These are phyloP conservation scores for Neoascochyta sp. DNA, from an alignment of 2,329 filamentous ascomycete species.

Conservation along the genomic window DNA sequence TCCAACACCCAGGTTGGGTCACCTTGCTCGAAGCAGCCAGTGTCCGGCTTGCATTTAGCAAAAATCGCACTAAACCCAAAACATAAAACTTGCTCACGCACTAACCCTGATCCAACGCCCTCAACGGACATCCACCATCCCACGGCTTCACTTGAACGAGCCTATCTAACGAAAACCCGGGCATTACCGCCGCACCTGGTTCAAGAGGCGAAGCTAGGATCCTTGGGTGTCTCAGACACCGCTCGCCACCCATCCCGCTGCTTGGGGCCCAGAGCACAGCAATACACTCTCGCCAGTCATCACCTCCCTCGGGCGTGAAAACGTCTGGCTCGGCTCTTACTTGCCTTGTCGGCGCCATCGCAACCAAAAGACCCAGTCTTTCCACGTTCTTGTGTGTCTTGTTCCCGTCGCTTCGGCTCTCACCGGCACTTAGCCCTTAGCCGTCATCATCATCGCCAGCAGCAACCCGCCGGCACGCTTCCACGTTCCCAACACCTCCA, in stretches of 20 bases:
- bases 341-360: conserved; percentile 7
- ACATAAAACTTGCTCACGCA: conserved; percentile 11
- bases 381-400: conserved; percentile 3
- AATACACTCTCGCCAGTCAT: too few species aligned
- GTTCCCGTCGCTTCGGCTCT: conserved; percentile 12
- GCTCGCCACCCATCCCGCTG: conserved; percentile 10
- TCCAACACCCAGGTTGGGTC: too few species aligned
- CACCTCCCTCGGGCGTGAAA: too few species aligned
- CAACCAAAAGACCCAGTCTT: conserved; percentile 4
- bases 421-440: conserved; percentile 11
- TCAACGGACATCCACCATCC: conserved; percentile 10
- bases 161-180: conserved; percentile 18
- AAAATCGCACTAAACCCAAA: conserved; percentile 12
- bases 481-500: conserved; percentile 16
- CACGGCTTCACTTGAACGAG: conserved; percentile 15
- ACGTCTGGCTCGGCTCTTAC: conserved; percentile 3
- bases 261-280: conserved; percentile 7
- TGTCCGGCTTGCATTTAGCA: conserved; percentile 8
- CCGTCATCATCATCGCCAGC: conserved; percentile 12
- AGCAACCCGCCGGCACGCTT: conserved; percentile 15
- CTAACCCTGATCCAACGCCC: conserved; percentile 10
- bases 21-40: conserved; percentile 10
- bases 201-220: conserved; percentile 12
- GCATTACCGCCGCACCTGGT: conserved; percentile 16
- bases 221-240: conserved; percentile 9